Conservation (phyloP, 2,329 filamentous ascomycete species). For the Elsinoe batatas region DNA sequence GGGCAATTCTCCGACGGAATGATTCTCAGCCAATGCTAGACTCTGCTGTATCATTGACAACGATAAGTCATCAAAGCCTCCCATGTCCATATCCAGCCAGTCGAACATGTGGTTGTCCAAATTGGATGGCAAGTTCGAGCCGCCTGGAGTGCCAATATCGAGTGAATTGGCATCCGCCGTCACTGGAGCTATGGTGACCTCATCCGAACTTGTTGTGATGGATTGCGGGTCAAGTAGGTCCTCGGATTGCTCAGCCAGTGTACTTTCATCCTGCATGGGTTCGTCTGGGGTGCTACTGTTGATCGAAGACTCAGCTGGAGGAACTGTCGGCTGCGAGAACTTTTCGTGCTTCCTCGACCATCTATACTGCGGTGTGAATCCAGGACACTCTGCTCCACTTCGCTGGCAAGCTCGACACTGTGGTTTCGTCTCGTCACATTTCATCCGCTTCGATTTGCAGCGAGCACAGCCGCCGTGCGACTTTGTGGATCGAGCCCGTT, state of each 20-base stretch:
- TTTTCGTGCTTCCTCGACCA: constrained; percentile 42
- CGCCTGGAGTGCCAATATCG: background rate
- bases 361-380: constrained; percentile 37
- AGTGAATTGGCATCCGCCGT: background rate
- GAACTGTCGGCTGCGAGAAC: constrained; percentile 24
- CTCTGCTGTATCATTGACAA: constrained; percentile 4
- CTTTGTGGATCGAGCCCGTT: background rate
- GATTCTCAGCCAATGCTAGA: background rate
- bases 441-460: constrained; percentile 17
- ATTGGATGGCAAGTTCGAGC: background rate
- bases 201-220: background rate
- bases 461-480: background rate
- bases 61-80: background rate
- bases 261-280: background rate
- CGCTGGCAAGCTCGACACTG: constrained; percentile 35
- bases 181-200: background rate
- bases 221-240: background rate
- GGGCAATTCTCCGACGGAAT: background rate
- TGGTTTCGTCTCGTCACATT: constrained; percentile 36
- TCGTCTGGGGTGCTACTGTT: background rate
- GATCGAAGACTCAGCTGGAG: background rate
- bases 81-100: constrained; percentile 2
- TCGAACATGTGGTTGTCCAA: background rate
- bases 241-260: background rate
- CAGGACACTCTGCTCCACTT: constrained; percentile 34